Base-by-base conservation (phyloP, 2,329 filamentous ascomycete species). In the Triangularia setosa region DNA sequence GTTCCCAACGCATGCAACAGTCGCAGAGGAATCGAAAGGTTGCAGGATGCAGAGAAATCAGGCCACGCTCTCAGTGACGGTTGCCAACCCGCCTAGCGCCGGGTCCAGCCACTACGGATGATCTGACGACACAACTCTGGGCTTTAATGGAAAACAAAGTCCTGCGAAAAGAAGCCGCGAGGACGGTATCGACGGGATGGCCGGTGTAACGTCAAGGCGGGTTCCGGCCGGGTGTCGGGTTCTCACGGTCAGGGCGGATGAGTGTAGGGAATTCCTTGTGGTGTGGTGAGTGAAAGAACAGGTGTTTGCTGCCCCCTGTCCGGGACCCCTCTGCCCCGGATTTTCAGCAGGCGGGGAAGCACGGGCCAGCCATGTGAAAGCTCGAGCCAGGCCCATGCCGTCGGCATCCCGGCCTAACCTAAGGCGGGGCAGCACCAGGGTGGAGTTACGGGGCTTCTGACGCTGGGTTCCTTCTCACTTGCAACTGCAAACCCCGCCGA, bases 21-120 rank as follows among this genome's bases (percentile, higher is more conserved):
- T 60, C 25, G 7, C 30, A 27, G 58, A 23, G 11, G 58, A 53
- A 60, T 52, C 48, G 35, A 44, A 52, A 60, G 48, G 58, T 30
- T 60, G 58, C 58, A 53, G 58, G 40, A 30, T 53, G 58, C 58
- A 53, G 40, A 53, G 9, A 40, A 33, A 30, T 60, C 58, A 60
- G 58, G 40, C 58, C 58, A 60, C 40, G 25, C 58, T 30, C 40
- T 48, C 24, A 53, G 18, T 18, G 58, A 30, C 40, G 35, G 58
- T 53, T 53, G 58, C 58, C 58, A 60, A 60, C 40, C 58, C 40
- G n/a, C 27, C 24, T 60, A 60, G 58, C 58, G 58, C 40, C 58
- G 58, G 25, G 25, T 44, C 58, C 44, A 44, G 35, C 58, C 35
- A 60, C 40, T 16, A 18, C 25, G 23, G 52, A 55, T 55, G 52